Base-by-base conservation (phyloP, 208 protist species). In the Novymonas esmeraldas region DNA sequence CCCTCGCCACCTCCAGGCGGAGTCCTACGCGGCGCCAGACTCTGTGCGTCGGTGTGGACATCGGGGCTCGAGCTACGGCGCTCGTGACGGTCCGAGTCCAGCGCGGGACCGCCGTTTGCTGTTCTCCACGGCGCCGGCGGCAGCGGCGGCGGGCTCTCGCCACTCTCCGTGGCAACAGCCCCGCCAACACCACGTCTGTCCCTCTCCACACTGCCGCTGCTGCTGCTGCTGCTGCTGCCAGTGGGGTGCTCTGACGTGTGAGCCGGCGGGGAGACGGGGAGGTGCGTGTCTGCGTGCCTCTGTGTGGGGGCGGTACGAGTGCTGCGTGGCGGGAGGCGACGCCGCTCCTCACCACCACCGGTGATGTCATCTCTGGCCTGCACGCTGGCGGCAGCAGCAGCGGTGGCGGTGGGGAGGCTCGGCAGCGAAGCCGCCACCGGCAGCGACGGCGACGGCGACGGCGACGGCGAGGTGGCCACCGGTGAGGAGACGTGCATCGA, bases 91-190 rank as follows among this genome's bases (percentile, higher is more conserved):
- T 34, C 11, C 4, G n/a, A 16, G 31, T 44, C 5, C 10, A 29
- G 31, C n/a, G 18, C 36, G 29, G 10, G 22, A 16, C 33, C 29
- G 33, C 52, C 52, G 26, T 42, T 39, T 14, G 6, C 20, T 26
- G 57, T 26, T 55, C 20, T 11, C 44, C 51, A 38, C 14, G 60
- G 60, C 1, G 68, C 60, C 14, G 51, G 60, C 6, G 68, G 68
- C 36, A 74, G 61, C 22, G 68, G 68, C 2, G 68, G 68, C 7
- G 52, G 68, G 31, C 58, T 67, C 36, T 61, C 59, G 44, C n/a
- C 44, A 33, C 58, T 67, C 36, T 61, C 59, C 28, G 9, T 28
- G 26, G 13, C 31, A 6, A 38, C 6, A 6, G 63, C 18, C 20
- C 20, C 52, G 18, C 20, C 33, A 11, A 18, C 63, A 42, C 22